These are phyloP conservation scores for Gryganskiella cystojenkinii DNA, from an alignment of 192 early-diverging fungal genomes.

Conservation along the genomic window DNA sequence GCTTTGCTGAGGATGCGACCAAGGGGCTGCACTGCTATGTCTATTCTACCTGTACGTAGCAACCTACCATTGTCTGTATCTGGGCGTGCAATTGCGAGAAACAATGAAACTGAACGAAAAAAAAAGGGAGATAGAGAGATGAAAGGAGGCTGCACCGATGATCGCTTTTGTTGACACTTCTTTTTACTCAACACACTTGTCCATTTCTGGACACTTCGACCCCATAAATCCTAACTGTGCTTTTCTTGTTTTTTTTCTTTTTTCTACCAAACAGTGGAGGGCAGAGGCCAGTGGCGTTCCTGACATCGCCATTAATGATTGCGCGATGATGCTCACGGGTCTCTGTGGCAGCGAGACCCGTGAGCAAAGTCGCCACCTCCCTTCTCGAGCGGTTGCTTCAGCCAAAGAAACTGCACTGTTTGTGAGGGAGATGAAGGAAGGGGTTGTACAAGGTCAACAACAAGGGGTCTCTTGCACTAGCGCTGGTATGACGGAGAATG, in stretches of 20 bases:
- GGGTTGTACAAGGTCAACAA: background rate
- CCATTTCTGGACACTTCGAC: no score
- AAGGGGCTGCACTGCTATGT: constrained; percentile 31
- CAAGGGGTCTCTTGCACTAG: no score
- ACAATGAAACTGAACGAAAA: no score
- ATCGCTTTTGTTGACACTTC: no score
- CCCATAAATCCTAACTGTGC: no score
- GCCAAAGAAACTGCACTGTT: constrained; percentile 17
- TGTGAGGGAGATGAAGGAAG: constrained; percentile 41
- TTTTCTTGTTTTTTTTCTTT: background rate
- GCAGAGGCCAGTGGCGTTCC: constrained; percentile 50
- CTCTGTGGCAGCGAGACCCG: constrained; percentile 48
- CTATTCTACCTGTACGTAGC: constrained; percentile 53
- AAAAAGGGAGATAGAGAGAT: no score
- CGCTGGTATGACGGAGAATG: no score
- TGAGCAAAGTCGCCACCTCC: constrained; percentile 47
- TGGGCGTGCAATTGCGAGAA: no score
- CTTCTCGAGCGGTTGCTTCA: constrained; percentile 22
- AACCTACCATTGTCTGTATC: no score
- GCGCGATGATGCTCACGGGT: constrained; percentile 42
- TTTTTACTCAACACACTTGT: no score
- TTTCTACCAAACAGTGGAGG: constrained; percentile 27
- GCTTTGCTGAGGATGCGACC: constrained; percentile 37
- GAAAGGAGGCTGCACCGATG: no score
- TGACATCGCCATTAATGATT: constrained; percentile 53